These are phyloP conservation scores for Solanum chacoense DNA, from an alignment of 305 asterid genomes.

Conservation along the genomic window DNA sequence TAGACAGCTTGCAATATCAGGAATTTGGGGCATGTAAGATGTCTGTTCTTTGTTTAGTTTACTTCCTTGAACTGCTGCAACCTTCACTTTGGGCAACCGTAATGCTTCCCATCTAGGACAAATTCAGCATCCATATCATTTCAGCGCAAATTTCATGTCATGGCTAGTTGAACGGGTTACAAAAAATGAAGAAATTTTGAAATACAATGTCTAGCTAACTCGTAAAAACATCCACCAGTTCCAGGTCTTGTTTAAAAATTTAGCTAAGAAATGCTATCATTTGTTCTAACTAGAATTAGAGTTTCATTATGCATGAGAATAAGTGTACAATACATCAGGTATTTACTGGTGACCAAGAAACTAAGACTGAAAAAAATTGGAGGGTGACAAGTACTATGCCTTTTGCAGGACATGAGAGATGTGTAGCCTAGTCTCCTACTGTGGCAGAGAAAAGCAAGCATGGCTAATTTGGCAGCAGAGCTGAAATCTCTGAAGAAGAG, in stretches of 20 bases:
- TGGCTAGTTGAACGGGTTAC: background rate
- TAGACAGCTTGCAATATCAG: constrained; percentile 63
- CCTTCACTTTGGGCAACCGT: constrained; percentile 61
- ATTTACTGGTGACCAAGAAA: background rate
- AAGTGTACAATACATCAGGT: background rate
- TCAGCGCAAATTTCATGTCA: background rate
- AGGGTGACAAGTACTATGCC: background rate
- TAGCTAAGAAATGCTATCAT: background rate
- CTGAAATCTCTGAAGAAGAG: background rate
- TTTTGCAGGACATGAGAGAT: background rate
- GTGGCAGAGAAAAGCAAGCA: background rate
- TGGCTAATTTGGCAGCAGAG: background rate
- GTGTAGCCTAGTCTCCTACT: background rate
- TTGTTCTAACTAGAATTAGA: background rate
- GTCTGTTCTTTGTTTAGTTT: constrained; percentile 51
- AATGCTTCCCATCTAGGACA: constrained; percentile 75
- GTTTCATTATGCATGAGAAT: background rate
- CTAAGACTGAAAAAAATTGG: background rate
- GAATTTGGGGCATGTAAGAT: constrained; percentile 83
- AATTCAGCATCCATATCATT: background rate
- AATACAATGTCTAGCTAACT: background rate
- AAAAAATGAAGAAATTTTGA: background rate
- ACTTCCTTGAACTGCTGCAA: constrained; percentile 42
- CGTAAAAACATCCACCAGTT: background rate
- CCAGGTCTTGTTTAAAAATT: background rate